A percentile compares a stretch with the other conserved stretches of the same genome.
These are phyloP conservation scores for Myxozyma monticola DNA, from an alignment of 805 yeast species.

Conservation along the genomic window DNA sequence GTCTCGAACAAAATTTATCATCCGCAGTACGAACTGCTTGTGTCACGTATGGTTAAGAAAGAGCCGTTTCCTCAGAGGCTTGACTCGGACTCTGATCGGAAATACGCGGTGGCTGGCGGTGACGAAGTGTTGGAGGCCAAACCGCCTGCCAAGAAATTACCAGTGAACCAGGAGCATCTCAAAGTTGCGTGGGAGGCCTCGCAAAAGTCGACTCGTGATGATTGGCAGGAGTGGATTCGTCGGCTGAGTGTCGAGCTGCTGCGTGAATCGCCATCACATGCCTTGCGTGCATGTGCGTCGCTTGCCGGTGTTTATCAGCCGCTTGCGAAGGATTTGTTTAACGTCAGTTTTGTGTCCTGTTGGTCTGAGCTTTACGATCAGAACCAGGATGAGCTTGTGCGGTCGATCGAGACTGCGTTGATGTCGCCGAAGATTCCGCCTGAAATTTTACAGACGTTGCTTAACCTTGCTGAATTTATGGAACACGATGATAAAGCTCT, in stretches of 20 bases:
- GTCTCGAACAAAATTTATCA: slow-evolving; percentile 66
- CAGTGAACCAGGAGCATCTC: slow-evolving; percentile 62
- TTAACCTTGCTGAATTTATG: slow-evolving; percentile 92
- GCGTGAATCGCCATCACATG: slow-evolving; percentile 92
- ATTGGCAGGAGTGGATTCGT: slow-evolving; percentile 98
- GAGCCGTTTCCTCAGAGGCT: slow-evolving; percentile 83
- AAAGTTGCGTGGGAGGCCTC: slow-evolving; percentile 90
- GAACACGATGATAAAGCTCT: slow-evolving; percentile 95
- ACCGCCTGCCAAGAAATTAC: slow-evolving; percentile 69
- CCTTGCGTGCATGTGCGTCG: slow-evolving; percentile 87
- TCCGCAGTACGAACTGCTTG: slow-evolving; percentile 75
- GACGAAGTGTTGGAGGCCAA: slow-evolving; percentile 63
- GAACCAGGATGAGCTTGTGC: slow-evolving; percentile 85
- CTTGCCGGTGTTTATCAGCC: slow-evolving; percentile 86
- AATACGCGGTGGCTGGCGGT: slow-evolving; percentile 44
- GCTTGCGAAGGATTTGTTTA: slow-evolving; percentile 84
- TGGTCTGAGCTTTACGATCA: slow-evolving; percentile 91
- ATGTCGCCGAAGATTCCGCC: slow-evolving; percentile 93
- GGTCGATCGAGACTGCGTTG: slow-evolving; percentile 79
- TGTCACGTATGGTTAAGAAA: slow-evolving; percentile 71
- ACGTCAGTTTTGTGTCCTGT: slow-evolving; percentile 91
- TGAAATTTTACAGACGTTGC: slow-evolving; percentile 84
- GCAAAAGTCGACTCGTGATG: slow-evolving; percentile 85
- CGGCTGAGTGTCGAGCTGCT: slow-evolving; percentile 79
- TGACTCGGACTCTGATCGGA: slow-evolving; percentile 59